Percentiles rank a stretch among this genome's conserved stretches.
phyloP scores from a whole-genome alignment of 2,329 filamentous ascomycete genomes.

The Cadophora gregata region DNA sequence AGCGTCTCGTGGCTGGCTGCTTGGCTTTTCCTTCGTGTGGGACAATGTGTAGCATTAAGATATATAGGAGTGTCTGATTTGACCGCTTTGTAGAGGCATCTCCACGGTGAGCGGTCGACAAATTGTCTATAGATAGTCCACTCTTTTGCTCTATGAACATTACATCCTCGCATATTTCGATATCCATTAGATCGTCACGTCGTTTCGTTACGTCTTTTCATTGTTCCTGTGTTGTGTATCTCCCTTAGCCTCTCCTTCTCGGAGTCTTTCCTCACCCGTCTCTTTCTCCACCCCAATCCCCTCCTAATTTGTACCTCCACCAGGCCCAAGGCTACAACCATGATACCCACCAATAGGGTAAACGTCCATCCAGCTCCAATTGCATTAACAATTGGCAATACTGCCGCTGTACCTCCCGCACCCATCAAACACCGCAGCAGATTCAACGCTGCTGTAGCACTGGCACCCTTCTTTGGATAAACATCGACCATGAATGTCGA shows the following conservation, averaged over 20 bases:
- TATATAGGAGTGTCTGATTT: too few relatives aligned
- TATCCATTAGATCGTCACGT: not conserved
- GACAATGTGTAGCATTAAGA: too few relatives aligned
- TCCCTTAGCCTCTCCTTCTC: constrained; percentile 1
- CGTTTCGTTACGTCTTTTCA: not conserved
- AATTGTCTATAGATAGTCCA: too few relatives aligned
- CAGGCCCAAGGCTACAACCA: constrained; percentile 51
- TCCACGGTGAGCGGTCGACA: too few relatives aligned
- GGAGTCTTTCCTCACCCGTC: constrained; percentile 21
- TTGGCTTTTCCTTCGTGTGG: too few relatives aligned
- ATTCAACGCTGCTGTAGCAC: constrained; percentile 47
- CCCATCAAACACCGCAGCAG: constrained; percentile 46
- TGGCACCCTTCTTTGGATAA: constrained; percentile 43
- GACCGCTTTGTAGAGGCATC: too few relatives aligned
- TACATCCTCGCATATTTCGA: too few relatives aligned
- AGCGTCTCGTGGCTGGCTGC: too few relatives aligned
- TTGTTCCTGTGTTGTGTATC: too few relatives aligned
- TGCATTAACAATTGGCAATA: constrained; percentile 38
- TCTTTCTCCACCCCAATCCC: constrained; percentile 51
- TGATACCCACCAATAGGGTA: constrained; percentile 33
- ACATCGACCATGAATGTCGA: constrained; percentile 46
- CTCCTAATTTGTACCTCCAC: constrained; percentile 43
- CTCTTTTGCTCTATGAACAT: too few relatives aligned
- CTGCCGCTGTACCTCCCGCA: constrained; percentile 43
- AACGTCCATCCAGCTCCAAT: constrained; percentile 41